Conservation (phyloP, 2,329 filamentous ascomycete species). For the Ceratocystis huliohia region DNA sequence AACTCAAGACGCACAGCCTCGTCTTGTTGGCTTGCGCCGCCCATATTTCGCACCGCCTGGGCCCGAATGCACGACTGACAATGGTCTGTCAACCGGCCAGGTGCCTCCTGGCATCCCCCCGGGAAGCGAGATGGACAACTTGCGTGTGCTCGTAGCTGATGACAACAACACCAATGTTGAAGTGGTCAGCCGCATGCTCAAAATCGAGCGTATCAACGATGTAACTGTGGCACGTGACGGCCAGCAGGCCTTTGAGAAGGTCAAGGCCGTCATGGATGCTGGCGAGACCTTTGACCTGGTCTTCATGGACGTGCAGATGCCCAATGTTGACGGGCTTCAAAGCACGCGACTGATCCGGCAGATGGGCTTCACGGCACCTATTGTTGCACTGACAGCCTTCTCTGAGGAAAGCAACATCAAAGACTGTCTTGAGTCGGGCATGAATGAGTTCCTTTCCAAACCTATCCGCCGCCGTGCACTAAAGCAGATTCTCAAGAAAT, state of each 20-base stretch:
- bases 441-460: slow-evolving; percentile 76
- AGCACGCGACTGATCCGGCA: slow-evolving; percentile 73
- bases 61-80: slow-evolving; percentile 22
- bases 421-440: slow-evolving; percentile 76
- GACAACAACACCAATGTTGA: slow-evolving; percentile 47
- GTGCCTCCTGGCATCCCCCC: slow-evolving; percentile 40
- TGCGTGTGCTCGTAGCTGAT: slow-evolving; percentile 78
- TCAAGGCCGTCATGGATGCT: slow-evolving; percentile 67
- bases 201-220: slow-evolving; percentile 70
- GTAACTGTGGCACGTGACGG: slow-evolving; percentile 78
- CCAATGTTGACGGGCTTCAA: slow-evolving; percentile 78
- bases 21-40: slow-evolving; percentile 67
- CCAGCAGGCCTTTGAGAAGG: slow-evolving; percentile 75
- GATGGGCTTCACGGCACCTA: slow-evolving; percentile 76
- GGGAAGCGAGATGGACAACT: slow-evolving; percentile 45
- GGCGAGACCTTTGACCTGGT: slow-evolving; percentile 69
- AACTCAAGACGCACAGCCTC: slow-evolving; percentile 55
- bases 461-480: slow-evolving; percentile 70
- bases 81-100: neutral
- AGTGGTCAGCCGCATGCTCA: slow-evolving; percentile 50
- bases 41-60: slow-evolving; percentile 55
- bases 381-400: slow-evolving; percentile 83
- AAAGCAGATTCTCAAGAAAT: slow-evolving; percentile 75
- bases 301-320: slow-evolving; percentile 96
- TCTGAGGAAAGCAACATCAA: slow-evolving; percentile 80